These are phyloP conservation scores for Xerocomellus chrysenteron DNA, from an alignment of 768 basidiomycete species.

Conservation along the genomic window DNA sequence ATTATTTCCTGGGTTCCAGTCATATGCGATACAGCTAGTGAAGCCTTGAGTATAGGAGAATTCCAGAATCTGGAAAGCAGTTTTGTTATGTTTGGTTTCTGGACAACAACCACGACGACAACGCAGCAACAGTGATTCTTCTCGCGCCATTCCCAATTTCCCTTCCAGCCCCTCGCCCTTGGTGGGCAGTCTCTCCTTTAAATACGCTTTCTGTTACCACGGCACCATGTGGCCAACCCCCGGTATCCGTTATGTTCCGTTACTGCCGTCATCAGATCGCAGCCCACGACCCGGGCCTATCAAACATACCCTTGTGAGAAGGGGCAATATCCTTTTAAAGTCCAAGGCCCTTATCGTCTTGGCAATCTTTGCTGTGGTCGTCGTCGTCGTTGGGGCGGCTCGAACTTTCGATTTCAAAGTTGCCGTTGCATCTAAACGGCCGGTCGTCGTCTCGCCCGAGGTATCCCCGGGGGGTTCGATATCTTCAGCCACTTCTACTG, in stretches of 20 bases:
- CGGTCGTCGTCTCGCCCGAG: neutral
- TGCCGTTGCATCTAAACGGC: slow-evolving; percentile 5
- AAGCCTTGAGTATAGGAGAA: neutral
- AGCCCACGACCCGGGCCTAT: neutral
- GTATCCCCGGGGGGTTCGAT: neutral
- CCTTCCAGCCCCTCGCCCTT: neutral
- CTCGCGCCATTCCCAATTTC: neutral
- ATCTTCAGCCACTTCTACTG: neutral
- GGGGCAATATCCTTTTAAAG: neutral
- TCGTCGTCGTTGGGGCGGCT: slow-evolving; percentile 10
- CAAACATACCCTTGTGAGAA: slow-evolving; percentile 8
- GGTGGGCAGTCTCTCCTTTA: slow-evolving; percentile 1
- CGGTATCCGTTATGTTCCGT: slow-evolving; percentile 8
- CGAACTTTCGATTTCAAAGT: slow-evolving; percentile 11
- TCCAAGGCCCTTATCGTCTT: neutral
- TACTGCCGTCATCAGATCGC: slow-evolving; percentile 9
- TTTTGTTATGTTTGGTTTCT: neutral
- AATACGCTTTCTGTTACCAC: neutral
- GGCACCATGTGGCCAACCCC: slow-evolving; percentile 17
- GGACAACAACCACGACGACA: neutral
- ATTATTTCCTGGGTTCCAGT: neutral
- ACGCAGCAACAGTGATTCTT: neutral
- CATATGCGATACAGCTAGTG: neutral
- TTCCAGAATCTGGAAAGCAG: neutral
- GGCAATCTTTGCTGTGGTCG: slow-evolving; percentile 1